phyloP scores from a whole-genome alignment of 441 rosid species.

The Mallotus japonicus region DNA sequence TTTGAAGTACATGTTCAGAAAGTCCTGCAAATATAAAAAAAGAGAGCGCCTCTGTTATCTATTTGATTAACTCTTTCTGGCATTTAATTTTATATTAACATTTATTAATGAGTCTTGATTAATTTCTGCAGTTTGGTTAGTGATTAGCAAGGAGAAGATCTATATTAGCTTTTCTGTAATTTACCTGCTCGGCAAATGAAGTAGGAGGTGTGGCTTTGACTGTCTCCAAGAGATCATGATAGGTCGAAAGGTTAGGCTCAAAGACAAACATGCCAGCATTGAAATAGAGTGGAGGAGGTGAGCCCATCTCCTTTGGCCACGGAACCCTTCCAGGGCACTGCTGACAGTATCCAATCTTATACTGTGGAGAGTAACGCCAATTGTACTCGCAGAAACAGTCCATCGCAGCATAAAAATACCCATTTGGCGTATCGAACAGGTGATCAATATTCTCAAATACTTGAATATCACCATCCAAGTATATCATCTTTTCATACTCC shows the following conservation, averaged over 20 bases:
- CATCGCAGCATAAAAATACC: slow-evolving; percentile 66
- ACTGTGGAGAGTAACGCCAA: slow-evolving; percentile 56
- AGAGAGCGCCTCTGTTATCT: no score
- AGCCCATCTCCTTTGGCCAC: slow-evolving; percentile 57
- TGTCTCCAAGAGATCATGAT: slow-evolving; percentile 42
- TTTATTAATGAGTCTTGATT: background rate
- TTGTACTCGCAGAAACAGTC: slow-evolving; percentile 74
- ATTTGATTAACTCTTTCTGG: no score
- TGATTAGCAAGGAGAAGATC: no score
- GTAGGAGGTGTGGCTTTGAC: slow-evolving; percentile 50
- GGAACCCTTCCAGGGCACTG: slow-evolving; percentile 61
- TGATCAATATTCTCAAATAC: slow-evolving; percentile 69
- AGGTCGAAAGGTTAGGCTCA: slow-evolving; percentile 52
- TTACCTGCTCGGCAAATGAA: slow-evolving; percentile 77
- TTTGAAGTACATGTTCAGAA: slow-evolving; percentile 55
- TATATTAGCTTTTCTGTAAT: background rate
- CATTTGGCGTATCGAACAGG: slow-evolving; percentile 50
- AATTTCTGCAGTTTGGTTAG: background rate
- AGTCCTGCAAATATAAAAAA: slow-evolving; percentile 42
- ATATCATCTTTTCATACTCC: slow-evolving; percentile 77
- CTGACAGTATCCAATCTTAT: slow-evolving; percentile 66
- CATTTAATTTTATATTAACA: no score
- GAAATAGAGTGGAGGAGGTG: slow-evolving; percentile 69
- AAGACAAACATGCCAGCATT: slow-evolving; percentile 78
- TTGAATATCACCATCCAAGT: slow-evolving; percentile 85